Evolutionary conservation across 2,329 filamentous ascomycete species (phyloP), one percentile per base, ranked within the genome.

Genomic region (Xylariaceae sp.): DNA sequence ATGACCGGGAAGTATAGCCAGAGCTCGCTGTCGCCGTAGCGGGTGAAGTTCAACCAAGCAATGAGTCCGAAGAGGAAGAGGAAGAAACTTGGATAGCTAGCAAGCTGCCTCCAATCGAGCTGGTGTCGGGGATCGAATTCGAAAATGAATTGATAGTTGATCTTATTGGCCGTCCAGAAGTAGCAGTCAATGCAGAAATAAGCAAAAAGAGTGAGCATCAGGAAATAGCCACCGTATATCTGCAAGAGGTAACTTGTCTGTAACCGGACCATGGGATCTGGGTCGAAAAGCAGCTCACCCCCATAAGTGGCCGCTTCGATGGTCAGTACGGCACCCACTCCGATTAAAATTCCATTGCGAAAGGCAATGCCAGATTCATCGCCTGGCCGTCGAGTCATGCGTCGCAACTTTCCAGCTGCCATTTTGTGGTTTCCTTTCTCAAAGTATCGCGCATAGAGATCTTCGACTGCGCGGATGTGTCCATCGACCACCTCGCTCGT

Each of bases 101-200:
- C 77, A 30, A 96, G 75, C 66, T 96, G 85, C 58, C 89, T 84
- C 90, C 92, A 99, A 68, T 97, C 89, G 27, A 97, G 73, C 56
- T 86, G 82, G 66, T 94, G 84, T 50, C 92, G 80, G 47, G 86
- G 85, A 72, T 97, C 91, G 64, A 96, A 94, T 70, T 99, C 94
- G 64, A 99, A 99, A 59, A 97, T 90, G 68, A 96, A 96, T 47
- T 86, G 82, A 66, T 97, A 97, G 66, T 99, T 99, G 70, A 99
- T 89, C 69, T 92, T 95, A 66, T 86, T 84, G 45, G 74, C 75
- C 6, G 83, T 82, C 90, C 92, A 99, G 14, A 95, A 71, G 48
- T 85, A 83, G 66, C 91, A 95, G 62, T 90, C 85, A 33, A 96
- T 62, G 62, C 87, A 90, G 64, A 97, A 97, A n/a, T 95, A 72